Base-by-base conservation (phyloP, 2,329 filamentous ascomycete species). In the Botrytis byssoidea region DNA sequence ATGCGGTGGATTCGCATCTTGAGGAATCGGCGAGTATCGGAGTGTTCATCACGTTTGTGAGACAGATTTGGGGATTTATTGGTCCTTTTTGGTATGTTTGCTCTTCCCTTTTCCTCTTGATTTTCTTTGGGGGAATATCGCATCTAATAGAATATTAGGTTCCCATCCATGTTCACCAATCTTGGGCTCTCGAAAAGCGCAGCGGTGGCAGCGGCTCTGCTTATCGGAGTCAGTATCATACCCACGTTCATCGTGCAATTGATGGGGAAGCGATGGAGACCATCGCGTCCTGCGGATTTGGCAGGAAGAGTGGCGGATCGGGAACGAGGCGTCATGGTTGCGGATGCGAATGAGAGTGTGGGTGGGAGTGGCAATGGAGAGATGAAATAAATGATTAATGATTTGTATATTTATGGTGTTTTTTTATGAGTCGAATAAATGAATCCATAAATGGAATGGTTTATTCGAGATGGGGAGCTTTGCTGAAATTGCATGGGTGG, bases 1-100 rank as follows among this genome's bases (percentile, higher is more conserved):
- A 89, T 78, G 86, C 88, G 0, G 85, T 91, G 2, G 89, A 90
- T 76, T 88, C 87, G 77, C 85, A 88, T 75, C 83, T 82, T 4
- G 83, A 86, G 37, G 84, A 88, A 59, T 83, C 88, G 0, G 85
- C 85, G 0, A 85, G 85, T 72, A 84, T 90, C 20, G 88, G 88
- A 2, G 87, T 89, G 0, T 90, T 90, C 75, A 84, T 90, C 74
- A 89, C 85, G 3, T 83, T 89, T 73, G 84, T 88, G 3, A 83
- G 88, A 12, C 85, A 87, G 73, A 85, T 84, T 0, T 88, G 85
- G 84, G 86, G 85, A 0, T 88, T 87, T 76, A 73, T 73, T 48
- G 72, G 74, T 9, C 72, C 72, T n/a, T 73, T 73, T 67, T 73
- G 72, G 72, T 71, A 70, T 4, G 70, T 32, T n/a, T 40, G 40